These are phyloP conservation scores for Chloris gayana DNA, from an alignment of 176 grass and related monocot genomes.

Conservation along the genomic window DNA sequence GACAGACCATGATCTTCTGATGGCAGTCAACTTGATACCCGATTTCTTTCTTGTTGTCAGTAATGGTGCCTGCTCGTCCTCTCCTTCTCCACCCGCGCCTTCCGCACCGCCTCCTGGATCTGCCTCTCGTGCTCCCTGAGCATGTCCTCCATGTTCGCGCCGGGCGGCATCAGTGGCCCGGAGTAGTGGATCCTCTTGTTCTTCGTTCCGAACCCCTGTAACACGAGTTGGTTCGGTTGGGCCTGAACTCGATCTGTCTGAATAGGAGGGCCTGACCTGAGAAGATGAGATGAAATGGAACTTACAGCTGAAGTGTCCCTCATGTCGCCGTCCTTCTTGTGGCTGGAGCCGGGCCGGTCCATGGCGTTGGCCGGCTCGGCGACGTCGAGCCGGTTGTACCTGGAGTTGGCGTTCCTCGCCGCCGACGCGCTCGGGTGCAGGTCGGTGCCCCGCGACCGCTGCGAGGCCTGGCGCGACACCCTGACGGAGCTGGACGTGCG, in stretches of 20 bases:
- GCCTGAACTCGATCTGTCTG: neutral
- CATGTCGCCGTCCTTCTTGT: constrained; percentile 53
- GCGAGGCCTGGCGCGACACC: constrained; percentile 44
- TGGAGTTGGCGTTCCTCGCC: constrained; percentile 43
- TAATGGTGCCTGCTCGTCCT: constrained; percentile 44
- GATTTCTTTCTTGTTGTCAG: constrained; percentile 5
- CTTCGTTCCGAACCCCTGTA: constrained; percentile 47
- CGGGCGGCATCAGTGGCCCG: constrained; percentile 60
- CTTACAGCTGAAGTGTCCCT: constrained; percentile 56
- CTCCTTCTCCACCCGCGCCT: constrained; percentile 58
- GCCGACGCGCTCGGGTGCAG: constrained; percentile 59
- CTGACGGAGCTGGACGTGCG: constrained; percentile 65
- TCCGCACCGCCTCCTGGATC: constrained; percentile 72
- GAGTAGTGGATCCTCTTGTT: constrained; percentile 72
- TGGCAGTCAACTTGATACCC: neutral
- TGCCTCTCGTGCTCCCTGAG: constrained; percentile 79
- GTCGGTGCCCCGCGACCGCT: constrained; percentile 58
- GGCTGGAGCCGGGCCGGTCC: constrained; percentile 40
- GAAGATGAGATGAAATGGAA: neutral
- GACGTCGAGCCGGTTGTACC: constrained; percentile 60
- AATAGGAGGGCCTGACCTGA: too few species aligned
- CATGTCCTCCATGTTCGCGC: constrained; percentile 73
- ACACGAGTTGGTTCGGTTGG: neutral
- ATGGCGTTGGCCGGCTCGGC: constrained; percentile 53
- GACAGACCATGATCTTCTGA: constrained; percentile 2